Evolutionary conservation across 75 land plant genomes (phyloP).

Genomic region (Cupressus sempervirens): DNA sequence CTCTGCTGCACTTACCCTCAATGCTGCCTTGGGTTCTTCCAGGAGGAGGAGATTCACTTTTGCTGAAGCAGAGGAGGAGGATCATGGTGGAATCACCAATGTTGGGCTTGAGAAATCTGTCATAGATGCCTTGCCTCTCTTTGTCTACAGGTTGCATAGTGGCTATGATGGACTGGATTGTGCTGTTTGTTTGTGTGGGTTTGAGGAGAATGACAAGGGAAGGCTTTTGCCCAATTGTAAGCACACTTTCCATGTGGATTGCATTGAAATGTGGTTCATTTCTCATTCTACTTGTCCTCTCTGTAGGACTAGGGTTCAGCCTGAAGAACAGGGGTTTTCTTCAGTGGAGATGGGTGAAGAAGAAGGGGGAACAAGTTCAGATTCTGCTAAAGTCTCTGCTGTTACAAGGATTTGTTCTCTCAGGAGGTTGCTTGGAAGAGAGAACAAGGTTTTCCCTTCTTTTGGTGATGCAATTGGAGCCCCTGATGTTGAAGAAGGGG

Average conservation of each 20-base stretch:
- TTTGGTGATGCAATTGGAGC: neutral
- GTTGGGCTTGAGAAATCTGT: constrained; percentile 40
- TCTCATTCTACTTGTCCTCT: constrained; percentile 68
- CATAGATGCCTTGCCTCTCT: constrained; percentile 43
- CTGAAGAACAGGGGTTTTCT: neutral
- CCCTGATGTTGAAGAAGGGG: neutral
- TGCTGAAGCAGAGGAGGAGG: neutral
- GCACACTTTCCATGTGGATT: constrained; percentile 55
- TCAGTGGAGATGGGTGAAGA: neutral
- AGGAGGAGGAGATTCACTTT: neutral
- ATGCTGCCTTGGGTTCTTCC: neutral
- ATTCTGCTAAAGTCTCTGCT: neutral
- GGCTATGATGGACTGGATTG: constrained; percentile 25
- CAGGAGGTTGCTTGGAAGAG: neutral
- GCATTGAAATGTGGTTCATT: constrained; percentile 63
- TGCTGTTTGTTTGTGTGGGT: constrained; percentile 57
- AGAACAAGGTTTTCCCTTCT: neutral
- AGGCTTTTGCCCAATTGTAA: constrained; percentile 43
- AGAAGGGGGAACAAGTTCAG: neutral
- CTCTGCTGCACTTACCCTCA: neutral
- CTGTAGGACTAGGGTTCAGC: constrained; percentile 25
- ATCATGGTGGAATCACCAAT: neutral
- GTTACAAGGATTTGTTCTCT: neutral
- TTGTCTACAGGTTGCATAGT: constrained; percentile 15
- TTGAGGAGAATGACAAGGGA: constrained; percentile 45